phyloP scores from a whole-genome alignment of 306 rosid genomes.

The Begonia peltatifolia region DNA sequence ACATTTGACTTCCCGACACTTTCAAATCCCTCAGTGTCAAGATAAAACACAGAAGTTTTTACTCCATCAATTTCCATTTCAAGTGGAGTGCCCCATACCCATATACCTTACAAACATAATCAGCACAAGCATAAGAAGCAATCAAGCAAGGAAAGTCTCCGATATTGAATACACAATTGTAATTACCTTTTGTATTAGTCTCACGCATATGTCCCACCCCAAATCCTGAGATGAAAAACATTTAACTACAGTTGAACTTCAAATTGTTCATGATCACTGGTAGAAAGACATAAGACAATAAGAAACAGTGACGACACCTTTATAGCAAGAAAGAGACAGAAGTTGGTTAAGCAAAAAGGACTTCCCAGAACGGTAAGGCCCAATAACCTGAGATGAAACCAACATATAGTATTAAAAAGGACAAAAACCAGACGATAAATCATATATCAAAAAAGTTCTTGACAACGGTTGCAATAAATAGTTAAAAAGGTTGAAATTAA shows the following conservation, averaged over 20 bases:
- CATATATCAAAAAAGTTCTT: not conserved
- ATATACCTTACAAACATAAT: constrained; percentile 53
- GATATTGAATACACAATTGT: constrained; percentile 13
- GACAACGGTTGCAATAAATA: no score
- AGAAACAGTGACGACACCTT: constrained; percentile 39
- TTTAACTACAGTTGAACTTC: not conserved
- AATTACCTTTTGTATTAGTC: constrained; percentile 83
- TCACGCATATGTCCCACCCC: constrained; percentile 99
- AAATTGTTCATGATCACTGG: constrained; percentile 2
- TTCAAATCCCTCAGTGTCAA: constrained; percentile 97
- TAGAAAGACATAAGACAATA: constrained; percentile 1
- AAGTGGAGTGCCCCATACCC: constrained; percentile 93
- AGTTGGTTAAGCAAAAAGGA: constrained; percentile 94
- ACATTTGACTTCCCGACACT: constrained; percentile 94
- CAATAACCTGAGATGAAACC: constrained; percentile 56
- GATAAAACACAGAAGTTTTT: constrained; percentile 76
- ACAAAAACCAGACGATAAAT: not conserved
- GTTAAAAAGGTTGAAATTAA: no score
- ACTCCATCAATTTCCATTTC: constrained; percentile 76
- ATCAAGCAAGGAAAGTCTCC: constrained; percentile 12
- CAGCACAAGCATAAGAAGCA: constrained; percentile 11
- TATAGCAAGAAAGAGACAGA: constrained; percentile 90
- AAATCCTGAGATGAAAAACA: constrained; percentile 44
- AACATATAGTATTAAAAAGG: constrained; percentile 1
- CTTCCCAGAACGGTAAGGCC: constrained; percentile 95